These are phyloP conservation scores for Globisporangium radiosum DNA, from an alignment of 352 stramenopile genomes.

Conservation along the genomic window DNA sequence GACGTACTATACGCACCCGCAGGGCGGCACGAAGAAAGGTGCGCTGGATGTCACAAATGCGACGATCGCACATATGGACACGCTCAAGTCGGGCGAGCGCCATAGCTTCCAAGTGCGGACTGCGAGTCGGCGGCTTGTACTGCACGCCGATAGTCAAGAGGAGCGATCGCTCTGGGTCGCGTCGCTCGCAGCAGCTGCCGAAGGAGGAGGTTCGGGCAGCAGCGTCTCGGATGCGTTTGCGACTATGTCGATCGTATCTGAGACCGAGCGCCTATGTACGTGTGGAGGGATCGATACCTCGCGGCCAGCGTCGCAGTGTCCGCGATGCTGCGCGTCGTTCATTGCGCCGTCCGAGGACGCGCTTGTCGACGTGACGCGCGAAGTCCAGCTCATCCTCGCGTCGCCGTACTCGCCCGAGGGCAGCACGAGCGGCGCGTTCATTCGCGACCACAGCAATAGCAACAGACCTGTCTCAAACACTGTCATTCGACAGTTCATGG, in stretches of 20 bases:
- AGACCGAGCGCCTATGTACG: conserved; percentile 53
- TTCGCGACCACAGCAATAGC: conserved; percentile 50
- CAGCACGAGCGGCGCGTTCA: conserved; percentile 59
- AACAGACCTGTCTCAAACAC: conserved; percentile 35
- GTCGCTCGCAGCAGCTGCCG: conserved; percentile 50
- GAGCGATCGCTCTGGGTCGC: conserved; percentile 76
- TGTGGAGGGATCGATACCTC: conserved; percentile 29
- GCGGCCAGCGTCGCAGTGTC: conserved; percentile 20
- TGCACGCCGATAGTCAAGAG: conserved; percentile 84
- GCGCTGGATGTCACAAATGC: conserved; percentile 54
- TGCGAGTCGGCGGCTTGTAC: conserved; percentile 43
- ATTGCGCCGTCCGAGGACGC: conserved; percentile 75
- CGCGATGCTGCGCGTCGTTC: conserved; percentile 71
- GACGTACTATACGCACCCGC: conserved; percentile 71
- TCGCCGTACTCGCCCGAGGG: conserved; percentile 83
- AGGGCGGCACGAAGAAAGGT: conserved; percentile 69
- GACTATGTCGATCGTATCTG: conserved; percentile 12
- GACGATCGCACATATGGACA: conserved; percentile 57
- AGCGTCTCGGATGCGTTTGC: conserved; percentile 13
- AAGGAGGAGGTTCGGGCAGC: conserved; percentile 16
- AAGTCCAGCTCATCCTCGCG: conserved; percentile 76
- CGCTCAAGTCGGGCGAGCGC: conserved; percentile 72
- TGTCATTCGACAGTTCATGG: conserved; percentile 71
- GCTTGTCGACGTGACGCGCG: conserved; percentile 60
- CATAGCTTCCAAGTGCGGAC: conserved; percentile 78